Conservation (phyloP, 2,329 filamentous ascomycete genomes). For the Monosporascus cannonballus region DNA sequence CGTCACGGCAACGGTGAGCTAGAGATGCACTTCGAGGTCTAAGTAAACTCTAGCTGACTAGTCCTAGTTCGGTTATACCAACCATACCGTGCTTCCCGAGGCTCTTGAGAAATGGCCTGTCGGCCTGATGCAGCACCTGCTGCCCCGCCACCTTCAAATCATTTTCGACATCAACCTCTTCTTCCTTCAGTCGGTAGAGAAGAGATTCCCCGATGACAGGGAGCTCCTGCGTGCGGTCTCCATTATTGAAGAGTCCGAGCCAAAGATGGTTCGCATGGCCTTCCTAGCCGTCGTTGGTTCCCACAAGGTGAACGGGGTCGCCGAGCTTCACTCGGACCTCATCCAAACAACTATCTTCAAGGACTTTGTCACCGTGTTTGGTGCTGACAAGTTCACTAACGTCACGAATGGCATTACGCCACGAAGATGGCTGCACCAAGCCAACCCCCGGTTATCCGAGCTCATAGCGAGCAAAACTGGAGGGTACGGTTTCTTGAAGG, state of each 20-base stretch:
- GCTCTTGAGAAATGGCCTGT: slow-evolving; percentile 99
- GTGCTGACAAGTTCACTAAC: slow-evolving; percentile 95
- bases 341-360: slow-evolving; percentile 99
- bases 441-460: slow-evolving; percentile 86
- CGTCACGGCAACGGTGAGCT: slow-evolving; percentile 58
- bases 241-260: slow-evolving; percentile 93
- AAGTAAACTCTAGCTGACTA: slow-evolving; percentile 9
- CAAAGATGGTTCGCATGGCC: slow-evolving; percentile 98
- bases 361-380: slow-evolving; percentile 93
- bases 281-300: slow-evolving; percentile 92
- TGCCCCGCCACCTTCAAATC: slow-evolving; percentile 91
- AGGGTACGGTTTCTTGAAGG: slow-evolving; percentile 78
- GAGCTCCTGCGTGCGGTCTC: slow-evolving; percentile 85
- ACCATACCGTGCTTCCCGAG: slow-evolving; percentile 95
- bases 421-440: slow-evolving; percentile 92
- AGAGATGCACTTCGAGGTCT: background rate
- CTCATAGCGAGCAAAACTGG: slow-evolving; percentile 88
- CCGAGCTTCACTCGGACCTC: slow-evolving; percentile 92
- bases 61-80: slow-evolving; percentile 81
- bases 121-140: slow-evolving; percentile 80
- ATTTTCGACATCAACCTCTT: slow-evolving; percentile 97
- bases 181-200: slow-evolving; percentile 89
- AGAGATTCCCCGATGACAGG: slow-evolving; percentile 80
- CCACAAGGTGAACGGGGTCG: slow-evolving; percentile 98
- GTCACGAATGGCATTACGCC: slow-evolving; percentile 98